Evolutionary conservation across 306 rosid genomes (phyloP), one percentile per base, ranked within the genome.

Genomic region (Cotoneaster glaucophyllus): DNA sequence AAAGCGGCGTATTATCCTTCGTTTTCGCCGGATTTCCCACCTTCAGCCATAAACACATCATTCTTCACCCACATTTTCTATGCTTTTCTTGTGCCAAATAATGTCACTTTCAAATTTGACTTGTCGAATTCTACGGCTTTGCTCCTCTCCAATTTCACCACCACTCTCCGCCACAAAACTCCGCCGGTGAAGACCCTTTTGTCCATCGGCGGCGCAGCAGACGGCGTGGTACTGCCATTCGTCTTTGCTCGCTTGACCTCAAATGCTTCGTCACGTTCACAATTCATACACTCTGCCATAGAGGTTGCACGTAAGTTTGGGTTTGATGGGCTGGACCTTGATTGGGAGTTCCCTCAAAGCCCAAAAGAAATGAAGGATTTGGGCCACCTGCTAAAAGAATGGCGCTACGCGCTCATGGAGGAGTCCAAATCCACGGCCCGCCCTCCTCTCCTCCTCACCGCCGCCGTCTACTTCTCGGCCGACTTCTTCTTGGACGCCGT

Each of bases 281-380:
- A 73, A 57, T 90, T 93, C 89, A 89, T 93, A 56, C 57, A 80
- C 77, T 88, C 95, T 19, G 69, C 91, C 2, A 82, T 89, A 11
- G 44, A 75, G 7, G 86, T 85, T 15, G 93, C 96, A 0, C 85
- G 96, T 10, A 61, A 73, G 45, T 93, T 77, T 59, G 87, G 87
- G 11, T 90, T 93, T 82, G 80, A 89, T 43, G 95, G 96, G 4
- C 13, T 93, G 29, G 95, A 90, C 70, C 82, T 90, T 0, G 95
- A 90, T 25, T 90, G 98, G 98, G 96, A 93, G 19, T 93, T 54
- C 26, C 98, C 98, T 10, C 54, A 13, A 78, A 84, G 10, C 82
- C 15, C 81, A 6, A 44, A 59, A 17, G 86, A 90, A 48, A 87
- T 86, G 91, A 54, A 58, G 32, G 6, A 80, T 75, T 74, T 87